These are phyloP conservation scores for Golubevia pallescens DNA, from an alignment of 1,284 basidiomycete genomes.

Conservation along the genomic window DNA sequence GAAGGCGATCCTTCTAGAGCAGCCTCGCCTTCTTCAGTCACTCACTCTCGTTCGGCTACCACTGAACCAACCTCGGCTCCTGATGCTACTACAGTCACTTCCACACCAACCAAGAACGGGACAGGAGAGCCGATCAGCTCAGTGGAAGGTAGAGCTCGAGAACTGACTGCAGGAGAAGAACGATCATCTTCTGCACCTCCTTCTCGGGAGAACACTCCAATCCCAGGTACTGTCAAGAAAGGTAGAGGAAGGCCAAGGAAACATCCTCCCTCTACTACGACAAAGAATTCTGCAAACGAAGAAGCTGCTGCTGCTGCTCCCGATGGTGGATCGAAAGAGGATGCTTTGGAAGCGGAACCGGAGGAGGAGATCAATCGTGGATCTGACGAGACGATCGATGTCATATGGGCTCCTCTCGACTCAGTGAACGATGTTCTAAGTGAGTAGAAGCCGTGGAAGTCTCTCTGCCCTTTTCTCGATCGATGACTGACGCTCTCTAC, in stretches of 20 bases:
- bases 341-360: not conserved
- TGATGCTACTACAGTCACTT: not conserved
- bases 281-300: not conserved
- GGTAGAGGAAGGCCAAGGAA: not conserved
- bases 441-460: slow-evolving; percentile 1
- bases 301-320: not conserved
- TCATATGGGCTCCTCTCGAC: not conserved
- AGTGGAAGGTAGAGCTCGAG: no score
- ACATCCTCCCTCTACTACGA: no score
- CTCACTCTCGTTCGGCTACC: no score
- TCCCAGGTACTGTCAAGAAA: not conserved
- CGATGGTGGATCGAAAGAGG: not conserved
- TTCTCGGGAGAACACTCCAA: not conserved
- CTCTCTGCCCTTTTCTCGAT: not conserved
- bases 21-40: not conserved
- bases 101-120: not conserved
- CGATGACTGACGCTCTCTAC: no score
- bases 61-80: not conserved
- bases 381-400: slow-evolving; percentile 1
- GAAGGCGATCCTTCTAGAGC: not conserved
- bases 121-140: not conserved
- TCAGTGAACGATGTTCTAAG: not conserved
- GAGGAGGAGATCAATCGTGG: slow-evolving; percentile 4
- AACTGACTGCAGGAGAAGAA: no score
- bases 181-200: not conserved